These are phyloP conservation scores for Rhododendron griersonianum DNA, from an alignment of 148 eudicot species.

Conservation along the genomic window DNA sequence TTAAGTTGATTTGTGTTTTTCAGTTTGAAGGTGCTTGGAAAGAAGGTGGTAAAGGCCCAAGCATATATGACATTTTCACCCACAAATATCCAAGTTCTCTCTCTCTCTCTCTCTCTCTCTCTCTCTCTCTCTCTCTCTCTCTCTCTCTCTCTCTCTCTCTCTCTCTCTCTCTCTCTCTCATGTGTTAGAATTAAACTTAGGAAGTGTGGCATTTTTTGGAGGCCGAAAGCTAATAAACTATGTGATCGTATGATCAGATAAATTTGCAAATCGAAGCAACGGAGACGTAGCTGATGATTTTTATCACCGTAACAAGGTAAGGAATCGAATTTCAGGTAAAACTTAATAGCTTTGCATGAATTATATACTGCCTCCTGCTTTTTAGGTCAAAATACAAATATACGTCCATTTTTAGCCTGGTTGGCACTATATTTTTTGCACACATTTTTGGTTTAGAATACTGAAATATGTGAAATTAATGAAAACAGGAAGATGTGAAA, in stretches of 20 bases:
- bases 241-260: conserved; percentile 9
- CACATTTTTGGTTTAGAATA: too few species aligned
- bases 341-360: not conserved
- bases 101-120: not conserved
- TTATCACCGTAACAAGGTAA: conserved; percentile 25
- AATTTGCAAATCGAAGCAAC: conserved; percentile 4
- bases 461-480: not conserved
- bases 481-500: conserved; percentile 21
- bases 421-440: not conserved
- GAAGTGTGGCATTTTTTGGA: not conserved
- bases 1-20: not conserved
- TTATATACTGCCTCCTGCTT: not conserved
- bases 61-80: not conserved
- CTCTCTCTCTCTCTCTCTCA: not conserved
- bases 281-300: conserved; percentile 22
- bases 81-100: not conserved
- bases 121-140: not conserved
- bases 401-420: not conserved
- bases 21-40: conserved; percentile 7
- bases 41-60: not conserved
- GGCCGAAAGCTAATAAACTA: not conserved
- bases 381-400: not conserved
- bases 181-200: not conserved
- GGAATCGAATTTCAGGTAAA: not conserved
- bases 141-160: not conserved